These are phyloP conservation scores for Candolleomyces efflorescens DNA, from an alignment of 768 basidiomycete species.

Conservation along the genomic window DNA sequence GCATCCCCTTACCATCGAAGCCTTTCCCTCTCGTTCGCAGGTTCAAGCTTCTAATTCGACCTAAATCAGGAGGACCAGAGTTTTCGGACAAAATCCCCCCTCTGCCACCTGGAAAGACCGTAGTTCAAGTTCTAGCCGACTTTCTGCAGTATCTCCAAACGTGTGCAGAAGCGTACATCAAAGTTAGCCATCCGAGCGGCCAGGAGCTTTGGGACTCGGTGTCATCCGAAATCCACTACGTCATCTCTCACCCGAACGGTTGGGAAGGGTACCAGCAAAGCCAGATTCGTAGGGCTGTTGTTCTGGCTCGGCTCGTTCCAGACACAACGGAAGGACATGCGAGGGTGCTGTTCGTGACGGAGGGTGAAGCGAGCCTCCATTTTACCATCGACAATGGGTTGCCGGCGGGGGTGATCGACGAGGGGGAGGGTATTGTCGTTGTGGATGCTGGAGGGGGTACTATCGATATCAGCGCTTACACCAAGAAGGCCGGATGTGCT, in stretches of 20 bases:
- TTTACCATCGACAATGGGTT: slow-evolving; percentile 25
- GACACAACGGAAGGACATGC: slow-evolving; percentile 23
- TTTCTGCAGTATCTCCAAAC: slow-evolving; percentile 36
- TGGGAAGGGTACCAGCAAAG: slow-evolving; percentile 52
- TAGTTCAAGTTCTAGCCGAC: slow-evolving; percentile 33
- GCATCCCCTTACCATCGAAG: too few relatives aligned
- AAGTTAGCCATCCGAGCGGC: slow-evolving; percentile 29
- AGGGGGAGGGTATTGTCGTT: slow-evolving; percentile 42
- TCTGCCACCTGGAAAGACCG: slow-evolving; percentile 31
- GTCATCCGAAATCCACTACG: slow-evolving; percentile 33
- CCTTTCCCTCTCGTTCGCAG: slow-evolving; percentile 18
- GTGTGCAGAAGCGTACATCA: slow-evolving; percentile 31
- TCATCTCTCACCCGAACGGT: slow-evolving; percentile 48
- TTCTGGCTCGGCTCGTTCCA: slow-evolving; percentile 40
- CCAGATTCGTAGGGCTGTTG: slow-evolving; percentile 42
- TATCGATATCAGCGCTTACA: slow-evolving; percentile 54
- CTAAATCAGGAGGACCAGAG: slow-evolving; percentile 25
- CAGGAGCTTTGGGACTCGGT: slow-evolving; percentile 16
- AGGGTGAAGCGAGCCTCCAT: slow-evolving; percentile 53
- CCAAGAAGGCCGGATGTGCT: slow-evolving; percentile 12
- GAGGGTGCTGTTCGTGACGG: slow-evolving; percentile 44
- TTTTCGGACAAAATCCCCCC: slow-evolving; percentile 27
- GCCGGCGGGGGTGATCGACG: slow-evolving; percentile 18
- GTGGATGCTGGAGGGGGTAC: slow-evolving; percentile 65
- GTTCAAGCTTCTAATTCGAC: slow-evolving; percentile 37